Percentiles rank a stretch among this genome's conserved stretches.
phyloP scores from a whole-genome alignment of 805 yeast genomes.

The Ogataea degrootiae region DNA sequence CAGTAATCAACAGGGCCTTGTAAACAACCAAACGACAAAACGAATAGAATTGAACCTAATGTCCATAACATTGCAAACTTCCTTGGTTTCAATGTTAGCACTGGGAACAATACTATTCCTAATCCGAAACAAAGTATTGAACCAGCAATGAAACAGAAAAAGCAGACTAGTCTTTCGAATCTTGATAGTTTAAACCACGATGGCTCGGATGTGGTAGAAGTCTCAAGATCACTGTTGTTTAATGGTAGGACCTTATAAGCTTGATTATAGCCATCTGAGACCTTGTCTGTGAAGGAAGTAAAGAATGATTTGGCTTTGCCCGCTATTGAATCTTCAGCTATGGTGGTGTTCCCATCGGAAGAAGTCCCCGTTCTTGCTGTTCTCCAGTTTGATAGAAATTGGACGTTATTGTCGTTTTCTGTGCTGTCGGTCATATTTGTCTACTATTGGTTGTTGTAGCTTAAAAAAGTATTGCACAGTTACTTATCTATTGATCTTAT shows the following conservation, averaged over 20 bases:
- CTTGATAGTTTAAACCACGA: slow-evolving; percentile 71
- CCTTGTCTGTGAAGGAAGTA: slow-evolving; percentile 17
- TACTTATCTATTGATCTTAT: too few relatives aligned
- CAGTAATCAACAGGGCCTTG: slow-evolving; percentile 88
- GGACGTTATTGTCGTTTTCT: slow-evolving; percentile 10
- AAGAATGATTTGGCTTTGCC: slow-evolving; percentile 18
- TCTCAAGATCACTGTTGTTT: slow-evolving; percentile 44
- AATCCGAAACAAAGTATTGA: slow-evolving; percentile 76
- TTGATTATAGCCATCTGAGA: slow-evolving; percentile 37
- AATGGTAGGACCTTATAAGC: slow-evolving; percentile 65
- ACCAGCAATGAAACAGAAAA: slow-evolving; percentile 70
- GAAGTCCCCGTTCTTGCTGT: slow-evolving; percentile 13
- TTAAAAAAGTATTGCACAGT: too few relatives aligned
- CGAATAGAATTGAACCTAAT: slow-evolving; percentile 81
- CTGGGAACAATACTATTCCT: slow-evolving; percentile 83
- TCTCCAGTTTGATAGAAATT: slow-evolving; percentile 27
- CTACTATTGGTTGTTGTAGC: neutral
- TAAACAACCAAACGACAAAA: slow-evolving; percentile 81
- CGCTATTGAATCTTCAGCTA: slow-evolving; percentile 11
- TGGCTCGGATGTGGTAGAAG: slow-evolving; percentile 55
- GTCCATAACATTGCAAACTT: slow-evolving; percentile 92
- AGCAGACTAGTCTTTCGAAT: slow-evolving; percentile 75
- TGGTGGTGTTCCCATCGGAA: slow-evolving; percentile 3
- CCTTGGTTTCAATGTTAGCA: slow-evolving; percentile 81
- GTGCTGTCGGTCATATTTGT: neutral